A percentile compares a stretch with the other conserved stretches of the same genome.
phyloP scores from a whole-genome alignment of 164 flowering plant genomes.

The Stephania yunnanensis region DNA sequence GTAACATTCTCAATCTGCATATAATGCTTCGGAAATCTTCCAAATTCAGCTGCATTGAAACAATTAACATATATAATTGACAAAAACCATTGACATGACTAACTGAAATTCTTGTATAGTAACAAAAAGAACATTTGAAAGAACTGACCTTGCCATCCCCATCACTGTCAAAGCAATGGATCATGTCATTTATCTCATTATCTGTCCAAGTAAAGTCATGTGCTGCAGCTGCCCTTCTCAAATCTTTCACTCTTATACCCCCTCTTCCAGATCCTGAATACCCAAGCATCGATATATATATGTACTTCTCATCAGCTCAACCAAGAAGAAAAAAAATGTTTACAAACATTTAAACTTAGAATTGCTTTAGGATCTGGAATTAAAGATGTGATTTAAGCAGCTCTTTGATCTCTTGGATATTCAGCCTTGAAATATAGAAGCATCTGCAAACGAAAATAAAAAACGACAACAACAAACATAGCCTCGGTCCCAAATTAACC shows the following conservation, averaged over 20 bases:
- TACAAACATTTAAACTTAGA: no score
- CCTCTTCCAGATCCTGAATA: constrained; percentile 69
- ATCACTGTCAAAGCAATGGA: constrained; percentile 61
- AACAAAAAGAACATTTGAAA: background rate
- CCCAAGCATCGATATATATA: background rate
- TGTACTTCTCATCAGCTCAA: background rate
- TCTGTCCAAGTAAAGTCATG: constrained; percentile 92
- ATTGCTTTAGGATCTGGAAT: no score
- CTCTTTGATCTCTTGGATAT: background rate
- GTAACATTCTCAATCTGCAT: constrained; percentile 61
- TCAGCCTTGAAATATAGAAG: background rate
- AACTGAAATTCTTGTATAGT: background rate
- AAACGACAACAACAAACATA: no score
- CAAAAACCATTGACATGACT: background rate
- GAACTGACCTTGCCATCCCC: constrained; percentile 71
- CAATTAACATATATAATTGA: background rate
- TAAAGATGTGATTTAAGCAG: background rate
- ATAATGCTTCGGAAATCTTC: constrained; percentile 64
- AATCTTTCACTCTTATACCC: constrained; percentile 44
- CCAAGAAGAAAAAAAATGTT: background rate
- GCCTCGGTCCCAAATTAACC: no score
- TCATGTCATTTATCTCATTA: constrained; percentile 74
- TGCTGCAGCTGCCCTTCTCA: constrained; percentile 47
- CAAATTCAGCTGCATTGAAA: constrained; percentile 50
- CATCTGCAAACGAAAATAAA: no score